phyloP scores from a whole-genome alignment of 2,329 filamentous ascomycete genomes.

The Fonsecaea erecta region DNA sequence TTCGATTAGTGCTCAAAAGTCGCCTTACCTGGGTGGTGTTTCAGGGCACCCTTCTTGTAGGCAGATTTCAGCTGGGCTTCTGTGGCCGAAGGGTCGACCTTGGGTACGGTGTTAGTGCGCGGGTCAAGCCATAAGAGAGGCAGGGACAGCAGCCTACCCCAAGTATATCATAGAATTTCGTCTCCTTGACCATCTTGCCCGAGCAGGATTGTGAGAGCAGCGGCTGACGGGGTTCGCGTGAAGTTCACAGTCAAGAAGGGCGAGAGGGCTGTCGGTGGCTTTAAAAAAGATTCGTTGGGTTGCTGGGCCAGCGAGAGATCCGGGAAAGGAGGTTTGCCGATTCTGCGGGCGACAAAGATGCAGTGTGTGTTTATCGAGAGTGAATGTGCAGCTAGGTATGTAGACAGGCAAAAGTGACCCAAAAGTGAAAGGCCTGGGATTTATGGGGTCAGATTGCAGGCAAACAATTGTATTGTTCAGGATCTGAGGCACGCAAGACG shows the following conservation, averaged over 20 bases:
- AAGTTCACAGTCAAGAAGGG: background rate
- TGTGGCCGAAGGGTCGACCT: constrained; percentile 74
- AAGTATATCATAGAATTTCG: constrained; percentile 54
- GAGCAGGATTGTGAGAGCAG: background rate
- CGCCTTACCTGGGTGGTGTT: constrained; percentile 83
- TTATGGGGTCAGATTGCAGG: constrained; percentile 2
- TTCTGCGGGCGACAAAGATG: background rate
- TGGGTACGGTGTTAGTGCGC: constrained; percentile 47
- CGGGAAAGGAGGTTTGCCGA: constrained; percentile 5
- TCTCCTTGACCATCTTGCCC: constrained; percentile 56
- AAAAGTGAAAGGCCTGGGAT: background rate
- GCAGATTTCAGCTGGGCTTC: constrained; percentile 91
- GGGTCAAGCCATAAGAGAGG: constrained; percentile 13
- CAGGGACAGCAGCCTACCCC: constrained; percentile 47
- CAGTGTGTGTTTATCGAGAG: background rate
- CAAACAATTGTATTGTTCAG: constrained; percentile 7
- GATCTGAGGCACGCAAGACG: background rate
- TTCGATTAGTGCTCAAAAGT: background rate
- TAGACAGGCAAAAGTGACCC: background rate
- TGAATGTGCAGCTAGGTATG: background rate
- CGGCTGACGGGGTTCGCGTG: background rate
- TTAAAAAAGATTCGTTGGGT: constrained; percentile 9
- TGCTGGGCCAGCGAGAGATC: background rate
- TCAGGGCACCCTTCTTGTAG: constrained; percentile 88
- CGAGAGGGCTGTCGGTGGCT: background rate